These are phyloP conservation scores for Colletotrichum kahawae DNA, from an alignment of 2,329 filamentous ascomycete genomes.

Conservation along the genomic window DNA sequence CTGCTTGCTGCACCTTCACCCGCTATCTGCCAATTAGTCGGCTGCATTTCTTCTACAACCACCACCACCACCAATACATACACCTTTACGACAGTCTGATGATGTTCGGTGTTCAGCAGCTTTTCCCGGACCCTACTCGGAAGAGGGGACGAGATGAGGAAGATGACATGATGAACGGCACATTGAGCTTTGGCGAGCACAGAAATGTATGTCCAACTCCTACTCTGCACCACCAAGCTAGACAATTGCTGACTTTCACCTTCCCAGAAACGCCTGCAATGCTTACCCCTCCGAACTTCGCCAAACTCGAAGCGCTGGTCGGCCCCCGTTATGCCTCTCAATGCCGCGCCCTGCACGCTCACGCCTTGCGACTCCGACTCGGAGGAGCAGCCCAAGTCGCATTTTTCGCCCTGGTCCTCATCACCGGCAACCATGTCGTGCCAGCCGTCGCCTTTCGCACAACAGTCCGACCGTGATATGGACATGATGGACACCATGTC, in stretches of 20 bases:
- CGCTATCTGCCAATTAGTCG: not conserved
- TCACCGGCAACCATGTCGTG: constrained; percentile 25
- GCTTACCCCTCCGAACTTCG: constrained; percentile 54
- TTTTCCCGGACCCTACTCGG: not conserved
- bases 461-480: constrained; percentile 45
- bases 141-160: constrained; percentile 42
- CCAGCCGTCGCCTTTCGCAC: constrained; percentile 25
- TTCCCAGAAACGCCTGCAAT: constrained; percentile 58
- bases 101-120: constrained; percentile 7
- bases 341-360: constrained; percentile 28
- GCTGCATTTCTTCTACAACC: not conserved
- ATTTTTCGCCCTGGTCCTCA: constrained; percentile 38
- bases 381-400: constrained; percentile 39
- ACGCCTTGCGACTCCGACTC: constrained; percentile 45
- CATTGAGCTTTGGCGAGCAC: constrained; percentile 53
- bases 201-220: constrained; percentile 45
- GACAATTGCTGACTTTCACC: not conserved
- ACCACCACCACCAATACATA: not conserved
- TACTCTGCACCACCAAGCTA: not conserved
- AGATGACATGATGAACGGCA: constrained; percentile 40
- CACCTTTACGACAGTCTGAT: not conserved
- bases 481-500: constrained; percentile 47
- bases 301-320: constrained; percentile 37
- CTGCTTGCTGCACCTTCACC: not conserved
- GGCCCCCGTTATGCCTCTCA: constrained; percentile 12